Evolutionary conservation across 257 asterid genomes (phyloP).

Genomic region (Plantago ovata): DNA sequence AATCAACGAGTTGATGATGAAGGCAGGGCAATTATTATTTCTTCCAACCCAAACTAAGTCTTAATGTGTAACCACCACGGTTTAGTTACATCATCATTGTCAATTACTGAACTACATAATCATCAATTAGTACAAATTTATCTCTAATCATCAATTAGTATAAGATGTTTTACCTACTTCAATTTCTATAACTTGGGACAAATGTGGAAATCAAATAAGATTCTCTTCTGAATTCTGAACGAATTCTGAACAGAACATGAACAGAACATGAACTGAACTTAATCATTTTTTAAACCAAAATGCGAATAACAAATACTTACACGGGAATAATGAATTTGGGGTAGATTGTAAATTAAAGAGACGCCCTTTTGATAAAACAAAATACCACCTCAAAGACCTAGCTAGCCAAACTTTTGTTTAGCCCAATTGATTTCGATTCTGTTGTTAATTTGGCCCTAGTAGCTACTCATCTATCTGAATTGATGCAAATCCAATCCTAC

Average conservation of each 20-base stretch:
- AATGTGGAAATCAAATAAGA: too few species aligned
- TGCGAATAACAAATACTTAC: too few species aligned
- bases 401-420: too few species aligned
- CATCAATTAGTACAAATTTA: not conserved
- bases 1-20: not conserved
- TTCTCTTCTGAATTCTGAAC: too few species aligned
- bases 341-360: not conserved
- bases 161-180: too few species aligned
- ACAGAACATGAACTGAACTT: too few species aligned
- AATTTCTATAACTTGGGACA: too few species aligned
- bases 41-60: not conserved
- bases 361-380: too few species aligned
- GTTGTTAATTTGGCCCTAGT: not conserved
- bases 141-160: not conserved
- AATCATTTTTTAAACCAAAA: too few species aligned
- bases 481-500: slow-evolving; percentile 35
- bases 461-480: slow-evolving; percentile 37
- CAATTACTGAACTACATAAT: not conserved
- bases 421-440: not conserved
- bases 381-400: too few species aligned
- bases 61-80: not conserved
- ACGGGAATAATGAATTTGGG: too few species aligned
- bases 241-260: too few species aligned
- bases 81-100: not conserved
- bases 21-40: not conserved